Base-by-base conservation (phyloP, 805 yeast species). In the Cyberlindnera mississippiensis region DNA sequence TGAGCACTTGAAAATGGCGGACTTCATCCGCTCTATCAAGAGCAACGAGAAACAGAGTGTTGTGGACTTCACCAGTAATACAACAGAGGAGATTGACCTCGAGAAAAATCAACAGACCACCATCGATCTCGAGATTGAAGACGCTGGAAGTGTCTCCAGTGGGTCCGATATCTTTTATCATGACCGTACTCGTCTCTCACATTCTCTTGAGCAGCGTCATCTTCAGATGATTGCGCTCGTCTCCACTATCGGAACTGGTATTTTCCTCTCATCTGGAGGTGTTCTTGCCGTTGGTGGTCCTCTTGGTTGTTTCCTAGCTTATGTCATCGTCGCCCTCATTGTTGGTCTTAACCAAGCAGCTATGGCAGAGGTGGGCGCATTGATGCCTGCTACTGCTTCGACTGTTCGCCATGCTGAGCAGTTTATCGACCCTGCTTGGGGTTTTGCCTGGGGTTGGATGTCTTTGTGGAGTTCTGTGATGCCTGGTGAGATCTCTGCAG, bases 191-290 rank as follows among this genome's bases (percentile, higher is more conserved):
- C 24, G 24, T 20, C 24, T 20, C 24, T 20, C 24, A 6, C 24
- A 6, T 20, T 20, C 24, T 18, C 37, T 53, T n/a, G 40, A 53
- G 27, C 57, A 51, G 32, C 49, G 61, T 38, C 75, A 70, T 49
- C 53, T 71, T 43, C 73, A 70, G 50, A 69, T 72, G 74, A 69
- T 72, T 45, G 68, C 76, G 28, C 63, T 72, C 38, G 73, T 72
- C 12, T 68, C 72, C 43, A 63, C 11, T 9, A 20, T 20, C 9
- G 24, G 24, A 6, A 20, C 24, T 9, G 24, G 24, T 20, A 20
- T 20, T 20, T 67, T 65, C 47, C 48, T 67, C 24, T 59, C 66
- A 18, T 59, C 67, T 1, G 72, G 71, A 31, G 62, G 63, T 33
- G 59, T 67, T 14, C 53, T 69, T 20, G 54, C 59, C 19, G 53